phyloP scores from a whole-genome alignment of 2,329 filamentous ascomycete species.

The Phialophora chinensis region DNA sequence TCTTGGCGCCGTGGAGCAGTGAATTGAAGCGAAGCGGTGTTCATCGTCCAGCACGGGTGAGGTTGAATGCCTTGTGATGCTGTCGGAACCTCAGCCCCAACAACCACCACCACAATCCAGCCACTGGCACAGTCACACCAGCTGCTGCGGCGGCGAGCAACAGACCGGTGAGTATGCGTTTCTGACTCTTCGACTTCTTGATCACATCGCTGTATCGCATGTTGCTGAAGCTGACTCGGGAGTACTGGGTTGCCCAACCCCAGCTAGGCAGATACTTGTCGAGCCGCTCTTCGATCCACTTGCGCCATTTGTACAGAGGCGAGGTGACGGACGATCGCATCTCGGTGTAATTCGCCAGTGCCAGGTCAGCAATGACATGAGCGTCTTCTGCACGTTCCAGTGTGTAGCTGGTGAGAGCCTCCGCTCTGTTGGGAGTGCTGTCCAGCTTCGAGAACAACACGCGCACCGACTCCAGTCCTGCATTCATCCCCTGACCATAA shows the following conservation, averaged over 20 bases:
- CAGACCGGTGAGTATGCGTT: constrained; percentile 57
- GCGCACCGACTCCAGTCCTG: constrained; percentile 90
- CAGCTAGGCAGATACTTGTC: constrained; percentile 75
- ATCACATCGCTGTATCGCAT: constrained; percentile 87
- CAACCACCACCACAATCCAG: constrained; percentile 22
- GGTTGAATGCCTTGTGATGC: constrained; percentile 7
- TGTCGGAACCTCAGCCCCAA: constrained; percentile 9
- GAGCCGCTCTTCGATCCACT: constrained; percentile 83
- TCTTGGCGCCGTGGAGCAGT: background rate
- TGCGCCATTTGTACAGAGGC: constrained; percentile 77
- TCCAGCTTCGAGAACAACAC: constrained; percentile 85
- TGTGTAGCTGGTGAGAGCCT: constrained; percentile 75
- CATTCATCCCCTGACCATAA: constrained; percentile 98
- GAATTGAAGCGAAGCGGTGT: background rate
- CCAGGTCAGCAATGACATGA: constrained; percentile 89
- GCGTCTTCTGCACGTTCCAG: constrained; percentile 75
- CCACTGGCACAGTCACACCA: constrained; percentile 16
- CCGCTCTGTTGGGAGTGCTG: constrained; percentile 52
- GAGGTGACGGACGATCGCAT: constrained; percentile 88
- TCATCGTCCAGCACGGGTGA: constrained; percentile 19
- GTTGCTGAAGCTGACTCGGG: constrained; percentile 90
- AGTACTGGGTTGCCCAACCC: constrained; percentile 93
- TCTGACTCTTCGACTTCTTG: constrained; percentile 71
- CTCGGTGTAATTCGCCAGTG: constrained; percentile 87
- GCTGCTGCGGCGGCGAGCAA: constrained; percentile 15